A percentile compares a stretch with the other conserved stretches of the same genome.
Conservation (phyloP, 768 basidiomycete genomes). For the Agaricus bisporus region DNA sequence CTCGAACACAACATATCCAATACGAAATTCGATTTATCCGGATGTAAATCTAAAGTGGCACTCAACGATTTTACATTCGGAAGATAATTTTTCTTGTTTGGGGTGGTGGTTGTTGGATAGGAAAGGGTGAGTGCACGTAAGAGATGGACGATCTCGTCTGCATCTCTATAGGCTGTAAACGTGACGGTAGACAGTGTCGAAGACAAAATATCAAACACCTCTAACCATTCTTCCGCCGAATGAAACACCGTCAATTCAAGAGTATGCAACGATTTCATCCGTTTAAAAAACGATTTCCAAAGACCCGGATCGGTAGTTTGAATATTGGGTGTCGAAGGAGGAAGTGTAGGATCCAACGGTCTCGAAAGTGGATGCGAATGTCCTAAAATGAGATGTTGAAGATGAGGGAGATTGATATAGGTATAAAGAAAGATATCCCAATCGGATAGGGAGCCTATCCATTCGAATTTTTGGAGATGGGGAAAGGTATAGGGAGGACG, state of each 20-base stretch:
- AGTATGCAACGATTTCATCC: background rate
- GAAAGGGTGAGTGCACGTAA: too few relatives aligned
- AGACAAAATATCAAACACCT: background rate
- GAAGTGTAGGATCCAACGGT: background rate
- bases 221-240: background rate
- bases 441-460: background rate
- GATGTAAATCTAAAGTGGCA: background rate
- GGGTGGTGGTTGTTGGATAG: too few relatives aligned
- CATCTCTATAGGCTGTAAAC: background rate
- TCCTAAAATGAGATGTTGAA: background rate
- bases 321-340: background rate
- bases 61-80: background rate
- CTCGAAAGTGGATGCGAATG: background rate
- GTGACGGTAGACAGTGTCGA: too few relatives aligned
- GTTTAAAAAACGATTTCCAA: background rate
- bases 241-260: background rate
- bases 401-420: background rate
- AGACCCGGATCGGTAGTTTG: background rate
- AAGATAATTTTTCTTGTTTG: background rate
- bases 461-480: constrained; percentile 7
- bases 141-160: background rate
- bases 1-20: background rate
- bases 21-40: background rate
- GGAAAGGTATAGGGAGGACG: background rate
- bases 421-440: constrained; percentile 6